phyloP scores from a whole-genome alignment of 495 filamentous ascomycete genomes.

The Tetracladium setigerum region DNA sequence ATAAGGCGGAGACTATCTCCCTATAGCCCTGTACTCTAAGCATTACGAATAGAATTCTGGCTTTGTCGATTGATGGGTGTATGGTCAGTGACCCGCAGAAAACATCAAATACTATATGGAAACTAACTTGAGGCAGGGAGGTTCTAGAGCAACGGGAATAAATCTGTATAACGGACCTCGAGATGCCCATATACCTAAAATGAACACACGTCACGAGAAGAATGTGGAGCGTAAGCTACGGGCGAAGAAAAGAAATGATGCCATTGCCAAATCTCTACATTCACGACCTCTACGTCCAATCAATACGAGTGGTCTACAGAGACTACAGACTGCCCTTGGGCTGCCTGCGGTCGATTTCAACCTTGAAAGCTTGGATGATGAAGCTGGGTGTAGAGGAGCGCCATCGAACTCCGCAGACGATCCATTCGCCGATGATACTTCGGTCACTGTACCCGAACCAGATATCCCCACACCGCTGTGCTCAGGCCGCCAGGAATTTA shows the following conservation, averaged over 20 bases:
- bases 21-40: no score
- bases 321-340: neutral
- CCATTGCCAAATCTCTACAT: conserved; percentile 1
- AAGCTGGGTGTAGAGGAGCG: neutral
- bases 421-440: no score
- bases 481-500: neutral
- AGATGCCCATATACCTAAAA: no score
- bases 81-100: no score
- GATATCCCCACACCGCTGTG: neutral
- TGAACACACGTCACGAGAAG: neutral
- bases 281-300: neutral
- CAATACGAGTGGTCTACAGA: neutral
- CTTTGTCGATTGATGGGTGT: no score
- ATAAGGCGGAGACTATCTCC: no score
- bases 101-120: no score
- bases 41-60: no score
- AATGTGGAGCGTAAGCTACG: neutral
- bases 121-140: no score
- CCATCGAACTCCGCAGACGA: no score
- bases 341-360: neutral
- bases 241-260: conserved; percentile 1
- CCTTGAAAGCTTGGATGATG: neutral
- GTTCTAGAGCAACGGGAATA: no score
- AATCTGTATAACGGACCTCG: no score
- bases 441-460: neutral